phyloP scores from a whole-genome alignment of 2,329 filamentous ascomycete genomes.

The Ophiostoma montium region DNA sequence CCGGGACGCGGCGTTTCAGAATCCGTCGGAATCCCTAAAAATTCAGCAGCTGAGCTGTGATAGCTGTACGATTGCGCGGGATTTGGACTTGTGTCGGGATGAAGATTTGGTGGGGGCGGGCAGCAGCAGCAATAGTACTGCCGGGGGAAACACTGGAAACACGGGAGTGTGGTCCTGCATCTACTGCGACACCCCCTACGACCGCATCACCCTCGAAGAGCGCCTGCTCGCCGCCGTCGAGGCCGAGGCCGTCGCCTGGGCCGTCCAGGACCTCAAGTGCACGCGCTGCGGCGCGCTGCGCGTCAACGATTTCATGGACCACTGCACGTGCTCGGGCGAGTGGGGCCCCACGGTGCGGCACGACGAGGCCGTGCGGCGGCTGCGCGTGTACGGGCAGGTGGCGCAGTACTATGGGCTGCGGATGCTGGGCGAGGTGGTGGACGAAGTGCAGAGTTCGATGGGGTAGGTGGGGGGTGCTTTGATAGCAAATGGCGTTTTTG shows the following conservation, averaged over 20 bases:
- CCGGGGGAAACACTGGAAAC: too few relatives aligned
- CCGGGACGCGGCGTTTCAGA: conserved; percentile 72
- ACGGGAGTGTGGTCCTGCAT: conserved; percentile 71
- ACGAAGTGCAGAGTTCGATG: conserved; percentile 31
- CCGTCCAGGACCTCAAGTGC: conserved; percentile 82
- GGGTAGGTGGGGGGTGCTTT: too few relatives aligned
- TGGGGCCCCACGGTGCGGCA: conserved; percentile 63
- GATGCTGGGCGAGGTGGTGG: conserved; percentile 67
- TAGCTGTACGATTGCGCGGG: conserved; percentile 76
- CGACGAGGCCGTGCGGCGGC: conserved; percentile 47
- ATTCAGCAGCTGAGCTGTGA: conserved; percentile 71
- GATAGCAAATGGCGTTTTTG: too few relatives aligned
- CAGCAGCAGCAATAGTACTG: conserved; percentile 20
- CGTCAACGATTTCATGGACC: conserved; percentile 90
- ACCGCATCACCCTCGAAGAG: conserved; percentile 74
- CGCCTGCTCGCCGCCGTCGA: conserved; percentile 64
- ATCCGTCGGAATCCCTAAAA: conserved; percentile 63
- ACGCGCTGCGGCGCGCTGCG: conserved; percentile 54
- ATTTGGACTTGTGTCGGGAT: conserved; percentile 87
- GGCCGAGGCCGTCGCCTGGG: conserved; percentile 63
- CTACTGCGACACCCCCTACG: conserved; percentile 62
- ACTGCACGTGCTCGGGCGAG: conserved; percentile 80
- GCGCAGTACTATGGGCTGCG: conserved; percentile 65
- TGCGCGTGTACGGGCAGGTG: conserved; percentile 61
- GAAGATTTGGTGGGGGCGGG: conserved; percentile 49